Percentiles rank a stretch among this genome's conserved stretches.
Conservation (phyloP, 1,284 basidiomycete species). For the Ceratobasidium sp. region DNA sequence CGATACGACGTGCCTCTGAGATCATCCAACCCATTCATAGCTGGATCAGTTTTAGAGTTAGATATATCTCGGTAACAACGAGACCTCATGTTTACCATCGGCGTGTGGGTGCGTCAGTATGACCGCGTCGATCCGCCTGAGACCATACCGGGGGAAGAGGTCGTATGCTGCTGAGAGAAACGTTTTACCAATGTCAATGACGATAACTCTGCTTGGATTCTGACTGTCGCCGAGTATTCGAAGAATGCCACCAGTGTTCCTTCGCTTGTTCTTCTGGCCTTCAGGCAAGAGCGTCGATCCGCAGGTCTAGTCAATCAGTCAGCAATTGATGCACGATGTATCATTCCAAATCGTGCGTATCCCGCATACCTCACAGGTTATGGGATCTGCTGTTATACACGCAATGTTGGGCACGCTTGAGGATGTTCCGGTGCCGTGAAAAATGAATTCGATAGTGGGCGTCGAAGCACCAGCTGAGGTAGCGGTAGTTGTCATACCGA, state of each 20-base stretch:
- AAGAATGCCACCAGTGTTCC: conserved; percentile 74
- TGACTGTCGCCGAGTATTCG: conserved; percentile 57
- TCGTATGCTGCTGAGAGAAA: conserved; percentile 68
- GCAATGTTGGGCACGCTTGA: conserved; percentile 53
- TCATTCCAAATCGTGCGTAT: not conserved
- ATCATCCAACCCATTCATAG: conserved; percentile 83
- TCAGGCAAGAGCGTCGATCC: conserved; percentile 66
- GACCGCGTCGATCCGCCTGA: conserved; percentile 76
- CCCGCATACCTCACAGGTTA: conserved; percentile 27
- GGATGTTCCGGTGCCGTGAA: conserved; percentile 72
- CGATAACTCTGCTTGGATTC: conserved; percentile 55
- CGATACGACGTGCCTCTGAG: conserved; percentile 62
- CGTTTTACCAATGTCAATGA: conserved; percentile 81
- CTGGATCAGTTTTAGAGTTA: conserved; percentile 51
- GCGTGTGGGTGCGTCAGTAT: conserved; percentile 80
- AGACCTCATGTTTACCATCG: conserved; percentile 60
- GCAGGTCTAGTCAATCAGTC: conserved; percentile 57
- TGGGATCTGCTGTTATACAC: conserved; percentile 20
- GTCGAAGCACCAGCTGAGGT: conserved; percentile 1
- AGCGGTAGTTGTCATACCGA: not conserved
- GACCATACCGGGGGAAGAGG: conserved; percentile 66
- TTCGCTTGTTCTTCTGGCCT: conserved; percentile 73
- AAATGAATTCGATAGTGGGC: conserved; percentile 60
- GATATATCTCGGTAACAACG: not conserved
- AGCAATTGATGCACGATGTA: not conserved